These are phyloP conservation scores for Brassica balearica DNA, from an alignment of 441 rosid species.

Conservation along the genomic window DNA sequence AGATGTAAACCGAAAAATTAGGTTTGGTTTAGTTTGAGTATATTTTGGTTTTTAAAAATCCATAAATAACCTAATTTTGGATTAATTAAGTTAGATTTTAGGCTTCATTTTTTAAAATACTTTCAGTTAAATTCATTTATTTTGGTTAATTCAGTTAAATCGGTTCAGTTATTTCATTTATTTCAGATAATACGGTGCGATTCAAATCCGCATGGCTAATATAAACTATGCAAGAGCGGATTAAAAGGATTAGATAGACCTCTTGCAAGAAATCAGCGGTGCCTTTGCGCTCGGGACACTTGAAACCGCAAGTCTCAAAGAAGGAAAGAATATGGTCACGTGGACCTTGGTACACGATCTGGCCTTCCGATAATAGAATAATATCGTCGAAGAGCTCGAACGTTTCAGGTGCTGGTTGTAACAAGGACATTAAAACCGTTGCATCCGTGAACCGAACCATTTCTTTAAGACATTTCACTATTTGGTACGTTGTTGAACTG, in stretches of 20 bases:
- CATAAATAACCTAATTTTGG: too few species aligned
- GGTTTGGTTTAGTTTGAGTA: too few species aligned
- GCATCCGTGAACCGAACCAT: slow-evolving; percentile 78
- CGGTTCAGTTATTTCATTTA: too few species aligned
- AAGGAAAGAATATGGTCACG: slow-evolving; percentile 68
- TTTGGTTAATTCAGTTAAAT: too few species aligned
- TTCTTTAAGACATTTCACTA: slow-evolving; percentile 87
- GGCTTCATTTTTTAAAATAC: too few species aligned
- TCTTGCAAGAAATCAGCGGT: slow-evolving; percentile 96
- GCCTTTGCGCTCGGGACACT: slow-evolving; percentile 90
- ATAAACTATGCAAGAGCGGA: background rate
- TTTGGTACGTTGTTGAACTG: slow-evolving; percentile 91
- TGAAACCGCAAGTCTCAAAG: slow-evolving; percentile 80
- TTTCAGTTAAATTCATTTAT: too few species aligned
- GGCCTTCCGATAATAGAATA: slow-evolving; percentile 80
- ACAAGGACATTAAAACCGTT: slow-evolving; percentile 81
- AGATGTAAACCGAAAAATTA: too few species aligned
- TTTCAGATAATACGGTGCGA: too few species aligned
- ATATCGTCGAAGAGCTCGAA: slow-evolving; percentile 89
- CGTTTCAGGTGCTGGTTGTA: slow-evolving; percentile 97
- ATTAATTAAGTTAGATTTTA: too few species aligned
- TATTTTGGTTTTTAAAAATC: too few species aligned
- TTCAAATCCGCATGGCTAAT: too few species aligned
- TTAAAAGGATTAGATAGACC: slow-evolving; percentile 46
- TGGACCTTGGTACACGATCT: slow-evolving; percentile 89